Percentiles rank a stretch among this genome's conserved stretches.
phyloP scores from a whole-genome alignment of 2,329 filamentous ascomycete species.

The Botrytis sinoallii region DNA sequence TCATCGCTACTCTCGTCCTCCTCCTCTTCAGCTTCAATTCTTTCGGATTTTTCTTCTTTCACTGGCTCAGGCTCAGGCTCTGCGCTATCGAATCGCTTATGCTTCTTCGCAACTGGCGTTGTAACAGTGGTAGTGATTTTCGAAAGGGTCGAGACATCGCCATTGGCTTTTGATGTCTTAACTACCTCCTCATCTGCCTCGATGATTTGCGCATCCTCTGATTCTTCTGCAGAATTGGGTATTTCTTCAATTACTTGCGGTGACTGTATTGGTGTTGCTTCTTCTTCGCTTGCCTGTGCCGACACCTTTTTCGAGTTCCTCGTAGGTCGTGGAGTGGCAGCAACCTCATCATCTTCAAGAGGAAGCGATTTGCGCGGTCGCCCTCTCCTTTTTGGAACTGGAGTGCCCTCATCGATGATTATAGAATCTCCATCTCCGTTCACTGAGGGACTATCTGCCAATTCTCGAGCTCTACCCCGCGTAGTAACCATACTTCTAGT shows the following conservation, averaged over 20 bases:
- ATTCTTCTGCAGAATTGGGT: slow-evolving; percentile 20
- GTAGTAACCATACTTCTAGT: slow-evolving; percentile 30
- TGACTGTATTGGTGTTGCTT: slow-evolving; percentile 15
- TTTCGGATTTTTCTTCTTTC: not conserved
- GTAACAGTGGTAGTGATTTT: not conserved
- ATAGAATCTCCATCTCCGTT: slow-evolving; percentile 25
- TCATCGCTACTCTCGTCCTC: slow-evolving; percentile 33
- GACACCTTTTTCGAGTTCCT: slow-evolving; percentile 33
- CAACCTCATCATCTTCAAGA: slow-evolving; percentile 17
- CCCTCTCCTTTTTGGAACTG: slow-evolving; percentile 22
- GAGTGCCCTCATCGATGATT: slow-evolving; percentile 16
- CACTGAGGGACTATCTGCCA: slow-evolving; percentile 11
- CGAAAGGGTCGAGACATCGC: not conserved
- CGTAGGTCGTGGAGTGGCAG: slow-evolving; percentile 20
- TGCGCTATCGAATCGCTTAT: slow-evolving; percentile 32
- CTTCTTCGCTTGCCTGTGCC: slow-evolving; percentile 27
- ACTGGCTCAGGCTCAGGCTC: slow-evolving; percentile 28
- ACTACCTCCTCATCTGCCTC: not conserved
- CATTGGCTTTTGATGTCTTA: not conserved
- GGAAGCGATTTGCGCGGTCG: slow-evolving; percentile 13
- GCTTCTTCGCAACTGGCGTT: slow-evolving; percentile 21
- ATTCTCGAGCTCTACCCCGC: slow-evolving; percentile 21
- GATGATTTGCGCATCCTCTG: not conserved
- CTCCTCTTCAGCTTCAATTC: not conserved
- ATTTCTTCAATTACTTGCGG: slow-evolving; percentile 31